These are phyloP conservation scores for Neofusicoccum umdonicola DNA, from an alignment of 2,329 filamentous ascomycete species.

Conservation along the genomic window DNA sequence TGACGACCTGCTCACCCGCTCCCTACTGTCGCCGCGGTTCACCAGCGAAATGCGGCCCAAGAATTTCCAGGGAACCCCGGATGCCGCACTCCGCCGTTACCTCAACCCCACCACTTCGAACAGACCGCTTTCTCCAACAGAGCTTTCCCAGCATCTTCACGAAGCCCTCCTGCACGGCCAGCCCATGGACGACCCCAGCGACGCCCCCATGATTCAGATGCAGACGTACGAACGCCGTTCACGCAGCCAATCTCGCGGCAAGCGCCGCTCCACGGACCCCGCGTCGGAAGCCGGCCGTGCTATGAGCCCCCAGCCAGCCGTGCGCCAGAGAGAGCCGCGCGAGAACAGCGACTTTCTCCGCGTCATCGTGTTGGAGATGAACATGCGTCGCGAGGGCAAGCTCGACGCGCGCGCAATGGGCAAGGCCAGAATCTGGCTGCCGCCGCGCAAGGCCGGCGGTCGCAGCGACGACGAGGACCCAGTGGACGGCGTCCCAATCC, in stretches of 20 bases:
- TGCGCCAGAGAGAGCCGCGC: conserved; percentile 60
- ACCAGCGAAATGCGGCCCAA: conserved; percentile 61
- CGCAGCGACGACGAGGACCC: conserved; percentile 26
- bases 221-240: conserved; percentile 55
- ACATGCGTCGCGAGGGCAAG: conserved; percentile 64
- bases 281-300: conserved; percentile 45
- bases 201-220: conserved; percentile 59
- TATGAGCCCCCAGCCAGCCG: conserved; percentile 40
- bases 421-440: conserved; percentile 59
- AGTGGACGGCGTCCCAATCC: conserved; percentile 31
- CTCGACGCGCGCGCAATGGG: conserved; percentile 55
- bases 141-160: conserved; percentile 40
- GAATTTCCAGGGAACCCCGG: conserved; percentile 52
- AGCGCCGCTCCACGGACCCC: conserved; percentile 37
- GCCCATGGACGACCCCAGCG: conserved; percentile 30
- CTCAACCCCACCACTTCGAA: conserved; percentile 52
- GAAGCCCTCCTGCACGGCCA: conserved; percentile 30
- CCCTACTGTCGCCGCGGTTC: conserved; percentile 57
- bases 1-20: conserved; percentile 60
- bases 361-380: conserved; percentile 65
- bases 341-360: conserved; percentile 64
- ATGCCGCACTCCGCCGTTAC: conserved; percentile 58
- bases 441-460: conserved; percentile 48
- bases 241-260: conserved; percentile 30
- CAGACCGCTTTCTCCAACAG: conserved; percentile 33